Conservation (phyloP, 257 asterid species). For the Nemophila menziesii region DNA sequence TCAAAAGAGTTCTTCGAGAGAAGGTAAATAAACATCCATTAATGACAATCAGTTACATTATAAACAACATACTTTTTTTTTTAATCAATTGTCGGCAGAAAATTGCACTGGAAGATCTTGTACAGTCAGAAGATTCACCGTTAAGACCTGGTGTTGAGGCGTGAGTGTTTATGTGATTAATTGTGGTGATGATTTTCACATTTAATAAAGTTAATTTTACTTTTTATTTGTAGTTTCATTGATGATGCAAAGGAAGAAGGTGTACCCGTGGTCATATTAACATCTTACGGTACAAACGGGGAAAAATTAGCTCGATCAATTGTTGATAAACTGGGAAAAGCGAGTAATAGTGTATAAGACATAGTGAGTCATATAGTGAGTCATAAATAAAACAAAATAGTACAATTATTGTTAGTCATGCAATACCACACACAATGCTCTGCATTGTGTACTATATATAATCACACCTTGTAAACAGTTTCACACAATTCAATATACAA, state of each 20-base stretch:
- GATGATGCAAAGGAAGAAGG: conserved; percentile 58
- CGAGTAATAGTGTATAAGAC: too few relatives aligned
- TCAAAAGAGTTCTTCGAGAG: conserved; percentile 65
- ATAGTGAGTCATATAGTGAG: too few relatives aligned
- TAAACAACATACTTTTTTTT: not conserved
- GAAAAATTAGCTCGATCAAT: conserved; percentile 81
- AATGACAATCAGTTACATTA: not conserved
- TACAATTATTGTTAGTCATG: too few relatives aligned
- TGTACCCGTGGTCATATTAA: conserved; percentile 53
- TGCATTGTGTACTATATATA: too few relatives aligned
- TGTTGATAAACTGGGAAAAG: too few relatives aligned
- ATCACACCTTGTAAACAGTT: too few relatives aligned
- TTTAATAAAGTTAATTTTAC: not conserved
- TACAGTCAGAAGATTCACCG: conserved; percentile 48
- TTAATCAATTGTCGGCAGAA: conserved; percentile 50
- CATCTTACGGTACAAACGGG: conserved; percentile 49
- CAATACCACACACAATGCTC: too few relatives aligned
- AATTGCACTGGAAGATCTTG: conserved; percentile 75
- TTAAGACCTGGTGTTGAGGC: conserved; percentile 78
- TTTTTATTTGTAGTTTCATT: conserved; percentile 45
- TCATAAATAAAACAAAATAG: too few relatives aligned
- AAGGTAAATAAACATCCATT: too few relatives aligned
- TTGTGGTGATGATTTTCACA: too few relatives aligned
- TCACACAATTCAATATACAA: too few relatives aligned
- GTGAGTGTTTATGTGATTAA: conserved; percentile 51